Evolutionary conservation across 768 basidiomycete genomes (phyloP), one percentile per base, ranked within the genome.

Genomic region (Mycena maculata): DNA sequence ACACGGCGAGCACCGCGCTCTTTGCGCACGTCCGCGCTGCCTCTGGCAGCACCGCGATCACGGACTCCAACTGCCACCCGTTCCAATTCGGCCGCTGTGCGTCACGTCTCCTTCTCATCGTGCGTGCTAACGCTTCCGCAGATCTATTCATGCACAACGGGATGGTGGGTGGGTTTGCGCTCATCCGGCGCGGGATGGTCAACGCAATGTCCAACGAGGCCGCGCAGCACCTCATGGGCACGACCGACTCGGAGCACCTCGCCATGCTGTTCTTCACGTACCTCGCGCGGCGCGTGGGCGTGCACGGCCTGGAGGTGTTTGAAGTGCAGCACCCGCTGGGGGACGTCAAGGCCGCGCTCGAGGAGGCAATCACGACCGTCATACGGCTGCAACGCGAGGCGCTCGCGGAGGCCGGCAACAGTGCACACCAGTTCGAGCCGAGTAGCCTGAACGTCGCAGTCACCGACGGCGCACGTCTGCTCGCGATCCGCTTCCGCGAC

Each of bases 101-200:
- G 54, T 56, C 23, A 9, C 3, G 11, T 33, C 31, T 8, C n/a
- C n/a, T n/a, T n/a, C n/a, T n/a, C n/a, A n/a, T n/a, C n/a, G n/a
- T n/a, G n/a, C n/a, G n/a, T n/a, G n/a, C n/a, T n/a, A n/a, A n/a
- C n/a, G n/a, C 39, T 22, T 23, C 12, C 20, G 13, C 20, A 41
- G 41, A 57, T 57, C 42, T 57, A 13, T 57, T 57, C 56, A 57
- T 57, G 56, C 56, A 57, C 11, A 57, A 57, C 42, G 56, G 56
- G 11, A 57, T 57, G 20, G 56, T 57, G 18, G 56, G 56, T 42
- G 56, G 56, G 12, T 57, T 31, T 28, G 12, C 56, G 27, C 56
- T 45, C 20, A 44, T 57, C 42, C 56, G 56, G 28, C 56, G 56
- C 42, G 56, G 56, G 27, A 57, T 57, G 56, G 13, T 57, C 9